phyloP scores from a whole-genome alignment of 2,329 filamentous ascomycete genomes.

The Ophiostoma piceae region DNA sequence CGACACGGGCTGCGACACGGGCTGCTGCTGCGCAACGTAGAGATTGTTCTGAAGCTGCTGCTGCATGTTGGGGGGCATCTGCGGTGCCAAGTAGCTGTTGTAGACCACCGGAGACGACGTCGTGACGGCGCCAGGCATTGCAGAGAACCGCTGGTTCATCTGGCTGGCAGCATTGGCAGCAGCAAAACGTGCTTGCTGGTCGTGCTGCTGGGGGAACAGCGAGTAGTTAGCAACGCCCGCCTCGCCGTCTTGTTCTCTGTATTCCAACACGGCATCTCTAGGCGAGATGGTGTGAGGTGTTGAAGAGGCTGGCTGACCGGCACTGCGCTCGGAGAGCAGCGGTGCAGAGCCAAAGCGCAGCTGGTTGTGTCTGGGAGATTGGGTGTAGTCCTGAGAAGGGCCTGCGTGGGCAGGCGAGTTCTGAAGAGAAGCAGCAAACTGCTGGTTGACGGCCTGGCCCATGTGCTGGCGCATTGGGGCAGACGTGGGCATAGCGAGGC shows the following conservation, averaged over 20 bases:
- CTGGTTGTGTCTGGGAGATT: conserved; percentile 32
- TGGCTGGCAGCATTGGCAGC: conserved; percentile 33
- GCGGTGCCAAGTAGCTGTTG: conserved; percentile 30
- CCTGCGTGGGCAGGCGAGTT: conserved; percentile 45
- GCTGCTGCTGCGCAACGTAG: conserved; percentile 37
- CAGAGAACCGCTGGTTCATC: conserved; percentile 27
- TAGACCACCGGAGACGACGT: conserved; percentile 17
- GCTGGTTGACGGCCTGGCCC: conserved; percentile 71
- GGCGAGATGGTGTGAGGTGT: conserved; percentile 86
- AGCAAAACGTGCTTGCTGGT: conserved; percentile 41
- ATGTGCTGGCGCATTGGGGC: conserved; percentile 44
- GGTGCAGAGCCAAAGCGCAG: conserved; percentile 32
- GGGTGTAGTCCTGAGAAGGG: conserved; percentile 36
- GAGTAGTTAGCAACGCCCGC: conserved; percentile 54
- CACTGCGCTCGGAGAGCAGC: conserved; percentile 56
- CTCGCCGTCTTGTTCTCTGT: conserved; percentile 65
- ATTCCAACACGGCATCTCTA: conserved; percentile 85
- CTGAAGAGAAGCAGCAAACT: conserved; percentile 41
- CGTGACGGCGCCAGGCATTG: conserved; percentile 25
- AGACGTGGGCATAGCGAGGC: conserved; percentile 49
- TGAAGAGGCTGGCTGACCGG: conserved; percentile 40
- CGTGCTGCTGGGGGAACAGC: conserved; percentile 49
- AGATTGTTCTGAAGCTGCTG: conserved; percentile 49
- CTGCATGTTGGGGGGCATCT: conserved; percentile 37
- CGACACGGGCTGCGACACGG: background rate